Evolutionary conservation across 2,329 filamentous ascomycete genomes (phyloP), one percentile per base, ranked within the genome.

Genomic region (Apiospora marii): DNA sequence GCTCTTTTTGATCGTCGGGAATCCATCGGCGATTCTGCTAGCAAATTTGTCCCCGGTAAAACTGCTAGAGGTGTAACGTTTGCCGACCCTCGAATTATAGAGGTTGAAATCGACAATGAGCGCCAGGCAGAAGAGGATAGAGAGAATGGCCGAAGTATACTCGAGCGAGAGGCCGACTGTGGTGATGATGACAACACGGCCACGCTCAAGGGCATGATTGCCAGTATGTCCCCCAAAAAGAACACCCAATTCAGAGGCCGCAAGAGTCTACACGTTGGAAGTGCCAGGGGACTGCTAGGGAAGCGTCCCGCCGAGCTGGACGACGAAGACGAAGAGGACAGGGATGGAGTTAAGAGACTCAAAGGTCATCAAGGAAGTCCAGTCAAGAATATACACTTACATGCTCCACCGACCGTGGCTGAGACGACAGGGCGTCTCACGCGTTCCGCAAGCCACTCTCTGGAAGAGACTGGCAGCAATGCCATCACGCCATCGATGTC

Each of bases 221-320:
- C 92, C 74, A 93, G 90, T 72, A 85, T 96, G 74, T 94, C 92
- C 34, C 93, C 94, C 0, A 94, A 93, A 82, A 91, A 70, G 69
- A 64, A 61, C 71, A 72, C 89, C 71, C 82, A 83, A 7, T 76
- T 93, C 8, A 90, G 87, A 72, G 90, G 90, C 19, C 90, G 93
- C 53, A 95, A 95, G 83, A 95, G 93, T 79, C 85, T 95, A 69
- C 91, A 93, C 75, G 90, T 94, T 27, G 93, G 93, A 53, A 93
- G 92, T 76, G 93, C 93, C 19, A 90, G 85, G 74, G 93, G 93
- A 0, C 82, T 95, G 27, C 85, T 95, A 6, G 93, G 93, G 8
- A 95, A 95, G 81, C 87, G 93, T 68, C 93, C 93, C 0, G 84
- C 84, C 19, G 93, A 95, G 81, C 86, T 95, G 69, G 93, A 94